Evolutionary conservation across 768 basidiomycete genomes (phyloP).

Genomic region (Leucocoprinus leucothites): DNA sequence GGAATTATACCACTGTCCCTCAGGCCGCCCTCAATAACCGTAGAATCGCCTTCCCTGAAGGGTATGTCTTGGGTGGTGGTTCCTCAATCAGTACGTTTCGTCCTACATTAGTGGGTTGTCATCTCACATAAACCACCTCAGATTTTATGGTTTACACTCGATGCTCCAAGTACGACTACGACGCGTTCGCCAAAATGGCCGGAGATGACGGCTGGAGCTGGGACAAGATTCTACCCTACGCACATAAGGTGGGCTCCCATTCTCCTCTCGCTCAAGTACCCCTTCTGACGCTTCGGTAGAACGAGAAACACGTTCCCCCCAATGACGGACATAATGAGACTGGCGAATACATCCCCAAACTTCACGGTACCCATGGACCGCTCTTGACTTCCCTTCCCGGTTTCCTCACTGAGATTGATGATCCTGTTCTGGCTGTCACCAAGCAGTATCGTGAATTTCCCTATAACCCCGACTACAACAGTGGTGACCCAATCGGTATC

Average conservation of each 20-base stretch:
- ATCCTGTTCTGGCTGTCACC: conserved; percentile 32
- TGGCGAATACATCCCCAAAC: conserved; percentile 26
- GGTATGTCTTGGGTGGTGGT: conserved; percentile 26
- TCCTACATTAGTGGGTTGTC: no score
- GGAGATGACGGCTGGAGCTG: conserved; percentile 37
- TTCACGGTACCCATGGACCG: conserved; percentile 33
- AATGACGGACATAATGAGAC: neutral
- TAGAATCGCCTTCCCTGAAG: conserved; percentile 18
- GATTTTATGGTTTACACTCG: conserved; percentile 19
- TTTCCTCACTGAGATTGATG: conserved; percentile 27
- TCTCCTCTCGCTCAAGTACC: neutral
- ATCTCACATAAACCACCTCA: neutral
- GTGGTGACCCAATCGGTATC: conserved; percentile 29
- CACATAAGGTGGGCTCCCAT: conserved; percentile 22
- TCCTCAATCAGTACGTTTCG: conserved; percentile 20
- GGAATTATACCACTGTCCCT: conserved; percentile 27
- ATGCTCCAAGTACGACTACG: conserved; percentile 34
- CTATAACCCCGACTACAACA: conserved; percentile 32
- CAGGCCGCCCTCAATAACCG: conserved; percentile 21
- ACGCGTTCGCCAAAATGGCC: conserved; percentile 29
- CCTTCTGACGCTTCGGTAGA: conserved; percentile 18
- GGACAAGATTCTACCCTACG: conserved; percentile 31
- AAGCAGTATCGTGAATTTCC: conserved; percentile 31
- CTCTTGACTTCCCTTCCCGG: conserved; percentile 29
- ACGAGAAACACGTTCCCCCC: conserved; percentile 27